Evolutionary conservation across 176 grass and related monocot species (phyloP), one percentile per base, ranked within the genome.

Genomic region (Olyra latifolia): DNA sequence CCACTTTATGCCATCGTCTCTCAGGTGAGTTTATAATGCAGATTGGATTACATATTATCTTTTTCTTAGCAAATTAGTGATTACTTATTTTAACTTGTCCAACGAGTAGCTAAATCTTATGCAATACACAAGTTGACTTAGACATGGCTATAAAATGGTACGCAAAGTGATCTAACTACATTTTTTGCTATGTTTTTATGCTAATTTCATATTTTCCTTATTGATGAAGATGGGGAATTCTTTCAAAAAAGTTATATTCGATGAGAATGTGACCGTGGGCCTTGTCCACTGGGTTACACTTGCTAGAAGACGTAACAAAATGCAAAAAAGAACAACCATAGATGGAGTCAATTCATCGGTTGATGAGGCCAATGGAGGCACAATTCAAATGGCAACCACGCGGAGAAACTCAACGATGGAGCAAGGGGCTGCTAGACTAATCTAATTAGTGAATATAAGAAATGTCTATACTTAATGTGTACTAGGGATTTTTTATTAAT

Each of bases 1-100:
- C 95, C 95, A 16, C 88, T 98, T 11, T 98, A 98, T 16, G 95
- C 92, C 28, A 80, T 98, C 45, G 62, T 98, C 10, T 94, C 95
- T 30, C 95, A 98, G 80, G 95, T 98, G 77, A 85, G 75, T 82
- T 17, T 57, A 32, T 41, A 66, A 59, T 9, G 2, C 8, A 27
- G 20, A 50, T 0, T 49, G 4, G 6, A 41, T 17, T 35, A 49
- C 23, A 38, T n/a, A 1, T 48, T 71, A 9, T 10, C 4, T 47
- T 41, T 44, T 76, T 9, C 2, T 76, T 45, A 4, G 20, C 12
- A 5, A 30, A 43, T 50, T 42, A 32, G 12, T 64, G 8, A 30
- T 9, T 43, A 28, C 1, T 20, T 0, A 29, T 0, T 78, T 79
- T 23, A 5, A 13, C 8, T 63, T 38, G 11, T 35, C 10, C 19